Percentiles rank a stretch among this genome's conserved stretches.
Evolutionary conservation across 2,329 filamentous ascomycete species (phyloP).

Genomic region (Beauveria scarabaeidicola): DNA sequence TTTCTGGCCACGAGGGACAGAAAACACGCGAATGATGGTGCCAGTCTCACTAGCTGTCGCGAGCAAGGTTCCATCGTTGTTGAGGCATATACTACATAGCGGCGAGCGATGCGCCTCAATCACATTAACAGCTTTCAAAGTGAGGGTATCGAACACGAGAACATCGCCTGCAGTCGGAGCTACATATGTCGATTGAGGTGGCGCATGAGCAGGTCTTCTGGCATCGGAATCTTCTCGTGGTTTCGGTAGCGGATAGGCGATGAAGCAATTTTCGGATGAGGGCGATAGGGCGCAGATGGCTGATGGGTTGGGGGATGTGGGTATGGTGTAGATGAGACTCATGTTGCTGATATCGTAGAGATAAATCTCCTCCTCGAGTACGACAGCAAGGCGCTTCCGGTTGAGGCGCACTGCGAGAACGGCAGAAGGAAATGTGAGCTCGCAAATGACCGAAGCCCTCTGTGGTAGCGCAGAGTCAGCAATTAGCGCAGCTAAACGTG

Average conservation of each 20-base stretch:
- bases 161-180: constrained; percentile 85
- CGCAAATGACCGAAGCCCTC: constrained; percentile 81
- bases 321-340: constrained; percentile 85
- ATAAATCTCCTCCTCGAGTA: constrained; percentile 94
- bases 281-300: constrained; percentile 90
- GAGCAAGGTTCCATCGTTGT: constrained; percentile 82
- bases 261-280: constrained; percentile 90
- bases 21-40: constrained; percentile 94
- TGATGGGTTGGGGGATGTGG: constrained; percentile 85
- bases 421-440: constrained; percentile 95
- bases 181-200: constrained; percentile 69
- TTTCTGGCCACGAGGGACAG: constrained; percentile 82
- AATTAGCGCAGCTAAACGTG: constrained; percentile 2
- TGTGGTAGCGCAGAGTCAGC: constrained; percentile 23
- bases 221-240: constrained; percentile 52
- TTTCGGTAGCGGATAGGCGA: constrained; percentile 84
- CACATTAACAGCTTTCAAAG: constrained; percentile 87
- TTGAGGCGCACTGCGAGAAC: constrained; percentile 91
- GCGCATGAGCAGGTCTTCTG: constrained; percentile 68
- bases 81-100: constrained; percentile 81
- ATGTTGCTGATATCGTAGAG: constrained; percentile 99
- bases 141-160: constrained; percentile 81
- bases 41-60: constrained; percentile 96
- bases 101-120: constrained; percentile 92
- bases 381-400: constrained; percentile 84